phyloP scores from a whole-genome alignment of 495 filamentous ascomycete species.

The Penicillium silybi region DNA sequence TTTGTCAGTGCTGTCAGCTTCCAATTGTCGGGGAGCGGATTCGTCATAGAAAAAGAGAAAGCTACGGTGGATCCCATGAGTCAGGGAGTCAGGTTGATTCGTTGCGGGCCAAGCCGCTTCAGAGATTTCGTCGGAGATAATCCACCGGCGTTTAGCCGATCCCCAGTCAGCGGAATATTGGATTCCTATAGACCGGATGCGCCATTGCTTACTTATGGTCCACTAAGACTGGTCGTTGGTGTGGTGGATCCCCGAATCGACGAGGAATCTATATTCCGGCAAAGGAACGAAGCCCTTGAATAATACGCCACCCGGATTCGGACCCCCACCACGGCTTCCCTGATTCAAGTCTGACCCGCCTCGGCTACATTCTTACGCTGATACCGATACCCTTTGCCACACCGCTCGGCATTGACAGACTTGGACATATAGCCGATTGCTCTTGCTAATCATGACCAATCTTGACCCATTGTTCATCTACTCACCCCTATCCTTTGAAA shows the following conservation, averaged over 20 bases:
- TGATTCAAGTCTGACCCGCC: slow-evolving; percentile 2
- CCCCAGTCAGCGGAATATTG: slow-evolving; percentile 14
- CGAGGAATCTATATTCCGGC: slow-evolving; percentile 14
- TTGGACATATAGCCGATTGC: neutral
- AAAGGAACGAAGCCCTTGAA: neutral
- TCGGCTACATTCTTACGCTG: slow-evolving; percentile 1
- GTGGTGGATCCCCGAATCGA: neutral
- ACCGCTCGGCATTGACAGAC: neutral
- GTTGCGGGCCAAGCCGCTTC: slow-evolving; percentile 6
- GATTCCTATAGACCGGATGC: slow-evolving; percentile 10
- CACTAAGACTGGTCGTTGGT: neutral
- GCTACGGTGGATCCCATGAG: slow-evolving; percentile 12
- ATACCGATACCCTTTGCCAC: neutral
- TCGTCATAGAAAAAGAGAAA: neutral
- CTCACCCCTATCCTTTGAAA: no score
- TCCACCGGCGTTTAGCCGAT: slow-evolving; percentile 14
- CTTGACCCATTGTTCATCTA: no score
- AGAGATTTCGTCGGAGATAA: slow-evolving; percentile 17
- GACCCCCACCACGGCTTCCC: neutral
- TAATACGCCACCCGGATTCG: slow-evolving; percentile 1
- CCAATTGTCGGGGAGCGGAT: neutral
- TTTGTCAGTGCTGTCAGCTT: slow-evolving; percentile 4
- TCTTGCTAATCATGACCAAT: no score
- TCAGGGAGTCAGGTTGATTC: slow-evolving; percentile 17
- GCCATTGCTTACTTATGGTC: neutral